Base-by-base conservation (phyloP, 2,329 filamentous ascomycete genomes). In the Akanthomyces dipterigenus region DNA sequence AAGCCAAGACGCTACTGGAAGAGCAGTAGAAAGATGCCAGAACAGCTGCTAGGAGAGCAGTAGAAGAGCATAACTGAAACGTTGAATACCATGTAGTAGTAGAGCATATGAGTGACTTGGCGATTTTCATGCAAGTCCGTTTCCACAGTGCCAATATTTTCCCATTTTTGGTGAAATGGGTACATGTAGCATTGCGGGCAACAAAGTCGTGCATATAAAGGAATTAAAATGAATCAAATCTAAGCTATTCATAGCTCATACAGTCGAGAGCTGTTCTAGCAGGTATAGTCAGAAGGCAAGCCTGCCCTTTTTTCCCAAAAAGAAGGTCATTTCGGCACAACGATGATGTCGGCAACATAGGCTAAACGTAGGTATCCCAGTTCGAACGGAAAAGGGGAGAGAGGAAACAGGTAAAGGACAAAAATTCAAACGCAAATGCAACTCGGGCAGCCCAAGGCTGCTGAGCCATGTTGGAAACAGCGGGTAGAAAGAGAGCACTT, bases 1-100 rank as follows among this genome's bases (percentile, higher is more conserved):
- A 82, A 69, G 93, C 80, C 1, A 73, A 71, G 66, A 71, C 75
- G 64, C 55, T 76, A 8, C 55, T 78, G 3, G 59, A 62, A 20
- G 28, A 63, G 64, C 20, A 45, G 26, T 36, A 43, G 48, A 34
- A 34, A 40, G 18, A 8, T 7, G 12, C n/a, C 5, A 8, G 8
- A 8, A 9, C 5, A 28, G 26, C 8, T 12, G 6, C 22, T 3
- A 22, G 34, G 5, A 12, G 28, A 8, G 20, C 16, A 20, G 20
- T 6, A 20, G n/a, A 36, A 11, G n/a, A 51, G 5, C n/a, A 22
- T 18, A 1, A 26, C 11, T 8, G 40, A 43, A 11, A 42, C 51
- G n/a, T 26, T 18, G 20, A 31, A 40, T 40, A 49, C 31, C 55
- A 51, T 59, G 55, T 59, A 56, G 54, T 6, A 48, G 40, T 57